These are phyloP conservation scores for Aphanomyces astaci DNA, from an alignment of 352 stramenopile species.

Conservation along the genomic window DNA sequence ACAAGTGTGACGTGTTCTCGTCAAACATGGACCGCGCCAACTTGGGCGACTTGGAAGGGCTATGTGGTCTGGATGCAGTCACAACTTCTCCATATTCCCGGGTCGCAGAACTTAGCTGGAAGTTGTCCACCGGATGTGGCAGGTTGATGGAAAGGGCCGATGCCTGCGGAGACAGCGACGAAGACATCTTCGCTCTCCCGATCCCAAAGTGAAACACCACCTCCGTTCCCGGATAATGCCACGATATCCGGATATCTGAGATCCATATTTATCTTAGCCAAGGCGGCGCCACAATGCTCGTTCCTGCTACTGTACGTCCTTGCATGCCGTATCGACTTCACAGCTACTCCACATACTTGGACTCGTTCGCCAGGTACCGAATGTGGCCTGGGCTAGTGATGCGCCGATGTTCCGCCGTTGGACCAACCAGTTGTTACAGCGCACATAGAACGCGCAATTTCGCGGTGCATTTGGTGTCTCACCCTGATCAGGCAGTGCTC, in stretches of 20 bases:
- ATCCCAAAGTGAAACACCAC: constrained; percentile 14
- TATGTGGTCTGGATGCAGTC: neutral
- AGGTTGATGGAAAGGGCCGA: constrained; percentile 14
- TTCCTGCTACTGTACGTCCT: too few relatives aligned
- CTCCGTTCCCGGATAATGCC: neutral
- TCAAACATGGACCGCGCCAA: constrained; percentile 19
- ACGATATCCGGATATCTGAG: neutral
- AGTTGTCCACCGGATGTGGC: constrained; percentile 20
- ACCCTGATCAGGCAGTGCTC: neutral
- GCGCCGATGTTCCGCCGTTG: too few relatives aligned
- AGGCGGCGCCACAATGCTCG: too few relatives aligned
- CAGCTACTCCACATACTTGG: too few relatives aligned
- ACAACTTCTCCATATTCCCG: constrained; percentile 17
- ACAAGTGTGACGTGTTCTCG: constrained; percentile 1
- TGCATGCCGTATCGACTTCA: too few relatives aligned
- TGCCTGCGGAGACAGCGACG: neutral
- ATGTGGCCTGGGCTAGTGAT: too few relatives aligned
- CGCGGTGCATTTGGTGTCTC: neutral
- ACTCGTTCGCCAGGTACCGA: too few relatives aligned
- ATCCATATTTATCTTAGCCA: neutral
- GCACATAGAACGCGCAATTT: neutral
- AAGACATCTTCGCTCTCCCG: constrained; percentile 8
- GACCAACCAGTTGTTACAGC: too few relatives aligned
- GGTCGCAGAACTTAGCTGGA: constrained; percentile 16
- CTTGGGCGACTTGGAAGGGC: constrained; percentile 21